Percentiles rank a stretch among this genome's conserved stretches.
phyloP scores from a whole-genome alignment of 2,329 filamentous ascomycete genomes.

The Sporothrix brasiliensis region DNA sequence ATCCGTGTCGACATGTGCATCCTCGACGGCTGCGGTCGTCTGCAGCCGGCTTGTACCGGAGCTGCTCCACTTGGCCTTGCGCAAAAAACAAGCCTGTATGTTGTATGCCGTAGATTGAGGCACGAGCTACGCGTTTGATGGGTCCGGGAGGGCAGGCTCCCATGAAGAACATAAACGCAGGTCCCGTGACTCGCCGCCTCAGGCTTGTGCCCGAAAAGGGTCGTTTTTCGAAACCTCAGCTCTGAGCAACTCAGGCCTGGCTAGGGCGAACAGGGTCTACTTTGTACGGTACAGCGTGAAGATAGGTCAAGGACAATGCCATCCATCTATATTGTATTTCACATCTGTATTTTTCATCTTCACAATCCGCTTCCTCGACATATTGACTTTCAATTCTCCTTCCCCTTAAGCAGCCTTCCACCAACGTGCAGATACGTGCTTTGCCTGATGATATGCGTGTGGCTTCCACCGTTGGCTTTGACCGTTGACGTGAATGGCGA shows the following conservation, averaged over 20 bases:
- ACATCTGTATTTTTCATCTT: neutral
- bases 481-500: too few species aligned
- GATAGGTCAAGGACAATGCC: neutral
- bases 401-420: neutral
- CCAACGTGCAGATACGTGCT: neutral
- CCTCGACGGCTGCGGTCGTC: neutral
- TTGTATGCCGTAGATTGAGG: neutral
- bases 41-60: slow-evolving; percentile 24
- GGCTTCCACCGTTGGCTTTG: too few species aligned
- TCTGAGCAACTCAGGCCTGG: too few species aligned
- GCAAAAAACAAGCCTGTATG: neutral
- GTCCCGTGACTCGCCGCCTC: slow-evolving; percentile 21
- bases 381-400: neutral
- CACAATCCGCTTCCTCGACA: neutral
- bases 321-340: neutral
- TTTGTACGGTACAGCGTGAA: neutral
- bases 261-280: neutral
- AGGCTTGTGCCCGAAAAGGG: slow-evolving; percentile 10
- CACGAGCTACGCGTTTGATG: slow-evolving; percentile 9
- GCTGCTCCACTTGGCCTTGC: slow-evolving; percentile 19
- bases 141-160: neutral
- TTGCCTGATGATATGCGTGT: neutral
- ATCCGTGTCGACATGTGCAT: neutral
- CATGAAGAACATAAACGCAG: neutral
- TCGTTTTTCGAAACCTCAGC: too few species aligned